These are phyloP conservation scores for Macrophomina tecta DNA, from an alignment of 2,329 filamentous ascomycete genomes.

Conservation along the genomic window DNA sequence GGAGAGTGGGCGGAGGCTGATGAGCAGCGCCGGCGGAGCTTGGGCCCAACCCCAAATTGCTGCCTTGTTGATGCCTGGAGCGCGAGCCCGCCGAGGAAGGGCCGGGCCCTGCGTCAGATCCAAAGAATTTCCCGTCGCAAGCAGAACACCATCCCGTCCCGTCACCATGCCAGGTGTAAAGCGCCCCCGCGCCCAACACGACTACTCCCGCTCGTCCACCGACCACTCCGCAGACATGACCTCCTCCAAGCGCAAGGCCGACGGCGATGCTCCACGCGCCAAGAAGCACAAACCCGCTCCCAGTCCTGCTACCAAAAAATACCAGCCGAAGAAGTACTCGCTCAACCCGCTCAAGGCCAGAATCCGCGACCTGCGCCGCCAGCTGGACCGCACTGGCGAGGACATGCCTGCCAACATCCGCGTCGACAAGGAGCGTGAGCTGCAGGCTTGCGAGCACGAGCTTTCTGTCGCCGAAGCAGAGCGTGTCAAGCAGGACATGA, in stretches of 20 bases:
- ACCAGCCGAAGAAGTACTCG: slow-evolving; percentile 33
- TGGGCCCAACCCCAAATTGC: background rate
- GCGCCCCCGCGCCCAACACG: slow-evolving; percentile 7
- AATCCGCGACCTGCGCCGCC: slow-evolving; percentile 71
- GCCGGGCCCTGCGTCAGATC: slow-evolving; percentile 14
- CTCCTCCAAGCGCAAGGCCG: slow-evolving; percentile 18
- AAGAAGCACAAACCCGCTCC: slow-evolving; percentile 34
- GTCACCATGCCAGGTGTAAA: slow-evolving; percentile 23
- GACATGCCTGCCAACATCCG: slow-evolving; percentile 72
- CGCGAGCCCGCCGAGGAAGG: background rate
- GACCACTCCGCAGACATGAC: background rate
- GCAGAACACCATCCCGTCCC: background rate
- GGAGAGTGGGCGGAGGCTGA: background rate
- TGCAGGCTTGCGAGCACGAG: slow-evolving; percentile 70
- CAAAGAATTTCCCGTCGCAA: slow-evolving; percentile 20
- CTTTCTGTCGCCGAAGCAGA: slow-evolving; percentile 64
- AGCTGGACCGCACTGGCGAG: slow-evolving; percentile 63
- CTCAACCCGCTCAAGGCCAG: slow-evolving; percentile 73
- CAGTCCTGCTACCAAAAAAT: slow-evolving; percentile 35
- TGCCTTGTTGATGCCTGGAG: background rate
- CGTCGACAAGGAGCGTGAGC: slow-evolving; percentile 73
- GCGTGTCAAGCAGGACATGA: slow-evolving; percentile 71
- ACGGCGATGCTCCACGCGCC: slow-evolving; percentile 13
- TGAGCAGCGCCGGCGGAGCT: background rate
- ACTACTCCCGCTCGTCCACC: background rate